phyloP scores from a whole-genome alignment of 2,329 filamentous ascomycete species.

The Fusarium pseudograminearum region DNA sequence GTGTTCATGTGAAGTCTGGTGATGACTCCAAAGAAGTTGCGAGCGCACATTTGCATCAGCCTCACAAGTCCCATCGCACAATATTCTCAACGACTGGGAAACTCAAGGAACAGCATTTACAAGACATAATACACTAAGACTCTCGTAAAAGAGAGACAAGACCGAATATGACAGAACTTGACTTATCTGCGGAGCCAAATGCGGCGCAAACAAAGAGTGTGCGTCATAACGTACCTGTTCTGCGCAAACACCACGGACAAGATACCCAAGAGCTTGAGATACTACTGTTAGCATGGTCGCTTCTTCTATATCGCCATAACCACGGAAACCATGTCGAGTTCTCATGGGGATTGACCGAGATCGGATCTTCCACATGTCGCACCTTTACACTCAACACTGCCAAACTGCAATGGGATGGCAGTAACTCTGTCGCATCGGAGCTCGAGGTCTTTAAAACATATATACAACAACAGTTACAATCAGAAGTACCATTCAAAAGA shows the following conservation, averaged over 20 bases:
- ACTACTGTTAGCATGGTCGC: slow-evolving; percentile 41
- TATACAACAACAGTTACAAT: slow-evolving; percentile 28
- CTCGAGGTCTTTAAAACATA: slow-evolving; percentile 34
- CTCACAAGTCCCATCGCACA: slow-evolving; percentile 12
- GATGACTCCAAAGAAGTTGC: slow-evolving; percentile 4
- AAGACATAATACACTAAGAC: fast-evolving
- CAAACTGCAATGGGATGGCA: slow-evolving; percentile 36
- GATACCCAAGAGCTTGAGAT: slow-evolving; percentile 32
- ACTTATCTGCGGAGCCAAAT: slow-evolving; percentile 15
- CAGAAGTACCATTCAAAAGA: slow-evolving; percentile 7
- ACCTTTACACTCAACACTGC: slow-evolving; percentile 43
- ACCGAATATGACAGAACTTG: slow-evolving; percentile 31
- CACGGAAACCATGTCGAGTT: slow-evolving; percentile 42
- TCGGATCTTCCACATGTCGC: slow-evolving; percentile 21
- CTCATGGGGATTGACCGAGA: slow-evolving; percentile 40
- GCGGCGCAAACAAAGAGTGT: slow-evolving; percentile 26
- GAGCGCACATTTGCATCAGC: slow-evolving; percentile 17
- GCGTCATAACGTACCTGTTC: slow-evolving; percentile 39
- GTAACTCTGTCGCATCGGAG: slow-evolving; percentile 33
- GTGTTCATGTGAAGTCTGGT: slow-evolving; percentile 33
- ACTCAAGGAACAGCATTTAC: not conserved
- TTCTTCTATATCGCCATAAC: slow-evolving; percentile 44
- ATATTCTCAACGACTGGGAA: not conserved
- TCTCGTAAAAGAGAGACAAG: not conserved
- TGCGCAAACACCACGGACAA: slow-evolving; percentile 26